Evolutionary conservation across 2,329 filamentous ascomycete species (phyloP), one percentile per base, ranked within the genome.

Genomic region (Botrytis deweyae): DNA sequence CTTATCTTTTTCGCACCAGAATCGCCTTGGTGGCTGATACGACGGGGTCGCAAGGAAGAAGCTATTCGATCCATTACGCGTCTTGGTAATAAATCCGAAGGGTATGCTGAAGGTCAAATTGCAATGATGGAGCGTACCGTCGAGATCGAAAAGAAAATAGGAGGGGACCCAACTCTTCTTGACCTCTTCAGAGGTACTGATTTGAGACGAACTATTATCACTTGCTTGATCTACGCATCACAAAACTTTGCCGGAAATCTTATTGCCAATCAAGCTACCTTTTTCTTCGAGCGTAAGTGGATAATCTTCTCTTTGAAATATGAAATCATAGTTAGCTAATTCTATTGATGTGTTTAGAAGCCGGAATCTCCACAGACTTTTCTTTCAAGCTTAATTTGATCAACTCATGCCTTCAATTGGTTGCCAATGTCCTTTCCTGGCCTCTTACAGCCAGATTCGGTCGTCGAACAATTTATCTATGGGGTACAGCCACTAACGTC

Each of bases 361-460:
- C 90, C 72, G 89, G 89, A 72, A 87, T 92, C 77, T 74, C 74
- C 1, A 81, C 80, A 6, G 82, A 90, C 77, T 85, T 83, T 42
- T 87, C 90, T 6, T 91, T 91, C 79, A 86, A 86, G 55, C 84
- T 91, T 25, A 88, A 88, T 81, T 86, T 92, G 42, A 91, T 91
- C 81, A 91, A 87, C 70, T 91, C 90, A 0, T 87, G 85, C 67
- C 88, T 92, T 3, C 88, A 90, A 80, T 84, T 82, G 81, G 81
- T 92, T 80, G 85, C 90, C 75, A 88, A 90, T 80, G 90, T 90
- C 86, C 83, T 90, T 61, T 92, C 89, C 74, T 92, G 90, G 90
- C 82, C 91, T 73, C 86, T 92, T 68, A 91, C 88, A 22, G 86
- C 87, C 1, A 91, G 89, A 81, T 84, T 89, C 71, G 89, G 89